These are phyloP conservation scores for Yamagishiella unicocca DNA, from an alignment of 139 green algal genomes.

Conservation along the genomic window DNA sequence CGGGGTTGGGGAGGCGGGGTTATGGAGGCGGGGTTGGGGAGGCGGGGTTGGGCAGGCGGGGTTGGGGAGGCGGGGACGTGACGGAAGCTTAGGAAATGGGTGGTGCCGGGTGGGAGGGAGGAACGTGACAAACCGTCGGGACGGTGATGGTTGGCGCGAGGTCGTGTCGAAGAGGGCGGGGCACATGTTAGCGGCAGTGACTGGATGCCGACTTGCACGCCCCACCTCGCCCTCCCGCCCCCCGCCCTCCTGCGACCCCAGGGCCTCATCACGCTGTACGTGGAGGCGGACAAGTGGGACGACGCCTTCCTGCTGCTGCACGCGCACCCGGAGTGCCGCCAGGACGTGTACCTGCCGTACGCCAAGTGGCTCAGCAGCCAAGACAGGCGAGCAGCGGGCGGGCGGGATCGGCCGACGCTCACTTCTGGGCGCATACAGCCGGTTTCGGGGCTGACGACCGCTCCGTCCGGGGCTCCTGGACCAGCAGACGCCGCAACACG, in stretches of 20 bases:
- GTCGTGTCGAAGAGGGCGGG: too few species aligned
- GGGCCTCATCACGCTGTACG: slow-evolving; percentile 68
- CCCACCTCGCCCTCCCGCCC: not conserved
- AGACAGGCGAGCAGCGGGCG: slow-evolving; percentile 57
- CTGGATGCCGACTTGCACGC: too few species aligned
- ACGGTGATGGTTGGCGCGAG: too few species aligned
- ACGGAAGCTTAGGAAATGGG: too few species aligned
- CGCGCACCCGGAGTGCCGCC: slow-evolving; percentile 60
- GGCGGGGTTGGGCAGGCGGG: not conserved
- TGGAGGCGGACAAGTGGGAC: slow-evolving; percentile 75
- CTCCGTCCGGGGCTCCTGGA: too few species aligned
- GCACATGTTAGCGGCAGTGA: too few species aligned
- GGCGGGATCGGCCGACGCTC: too few species aligned
- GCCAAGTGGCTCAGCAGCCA: slow-evolving; percentile 73
- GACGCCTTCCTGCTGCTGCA: slow-evolving; percentile 78
- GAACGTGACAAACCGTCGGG: too few species aligned
- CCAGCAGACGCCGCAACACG: too few species aligned
- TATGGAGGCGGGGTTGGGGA: not conserved
- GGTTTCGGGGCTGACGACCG: too few species aligned
- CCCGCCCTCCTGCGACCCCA: not conserved
- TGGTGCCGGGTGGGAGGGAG: too few species aligned
- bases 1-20: not conserved
- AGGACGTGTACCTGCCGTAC: slow-evolving; percentile 74
- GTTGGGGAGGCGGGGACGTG: not conserved
- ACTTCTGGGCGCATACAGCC: too few species aligned